A percentile compares a stretch with the other conserved stretches of the same genome.
These are phyloP conservation scores for Selaginella tamariscina DNA, from an alignment of 75 land plant species.

Conservation along the genomic window DNA sequence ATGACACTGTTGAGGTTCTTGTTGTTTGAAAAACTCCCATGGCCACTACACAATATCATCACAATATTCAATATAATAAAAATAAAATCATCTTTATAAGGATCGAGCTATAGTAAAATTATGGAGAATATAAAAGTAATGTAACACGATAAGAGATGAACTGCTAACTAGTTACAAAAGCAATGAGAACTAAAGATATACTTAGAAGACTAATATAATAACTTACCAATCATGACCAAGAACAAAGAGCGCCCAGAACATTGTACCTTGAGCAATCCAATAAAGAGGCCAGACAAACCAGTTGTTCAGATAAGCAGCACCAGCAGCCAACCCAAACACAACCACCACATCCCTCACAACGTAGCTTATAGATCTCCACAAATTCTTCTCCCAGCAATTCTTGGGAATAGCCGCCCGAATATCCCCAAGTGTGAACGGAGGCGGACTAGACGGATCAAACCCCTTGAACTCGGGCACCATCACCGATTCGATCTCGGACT, in stretches of 20 bases:
- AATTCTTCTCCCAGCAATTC: slow-evolving; percentile 86
- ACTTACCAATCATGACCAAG: slow-evolving; percentile 91
- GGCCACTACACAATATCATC: slow-evolving; percentile 52
- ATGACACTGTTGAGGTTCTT: slow-evolving; percentile 47
- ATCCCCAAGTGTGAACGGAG: slow-evolving; percentile 67
- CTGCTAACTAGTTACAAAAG: too few species aligned
- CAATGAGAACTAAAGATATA: too few species aligned
- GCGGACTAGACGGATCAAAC: slow-evolving; percentile 55
- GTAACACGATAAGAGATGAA: too few species aligned
- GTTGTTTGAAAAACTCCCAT: slow-evolving; percentile 83
- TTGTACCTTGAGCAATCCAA: slow-evolving; percentile 87
- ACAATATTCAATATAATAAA: background rate
- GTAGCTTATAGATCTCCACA: slow-evolving; percentile 74
- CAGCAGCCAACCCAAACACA: slow-evolving; percentile 60
- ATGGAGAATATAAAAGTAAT: too few species aligned
- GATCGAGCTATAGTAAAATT: too few species aligned
- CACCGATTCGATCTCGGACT: background rate
- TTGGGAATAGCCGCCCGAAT: slow-evolving; percentile 79
- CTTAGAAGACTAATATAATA: too few species aligned
- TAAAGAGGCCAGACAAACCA: slow-evolving; percentile 84
- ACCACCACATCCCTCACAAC: slow-evolving; percentile 64
- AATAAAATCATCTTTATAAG: background rate
- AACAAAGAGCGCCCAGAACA: slow-evolving; percentile 97
- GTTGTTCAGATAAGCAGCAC: slow-evolving; percentile 45
- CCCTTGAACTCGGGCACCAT: background rate